A percentile compares a stretch with the other conserved stretches of the same genome.
Evolutionary conservation across 2,329 filamentous ascomycete species (phyloP).

Genomic region (Penicillium polonicum): DNA sequence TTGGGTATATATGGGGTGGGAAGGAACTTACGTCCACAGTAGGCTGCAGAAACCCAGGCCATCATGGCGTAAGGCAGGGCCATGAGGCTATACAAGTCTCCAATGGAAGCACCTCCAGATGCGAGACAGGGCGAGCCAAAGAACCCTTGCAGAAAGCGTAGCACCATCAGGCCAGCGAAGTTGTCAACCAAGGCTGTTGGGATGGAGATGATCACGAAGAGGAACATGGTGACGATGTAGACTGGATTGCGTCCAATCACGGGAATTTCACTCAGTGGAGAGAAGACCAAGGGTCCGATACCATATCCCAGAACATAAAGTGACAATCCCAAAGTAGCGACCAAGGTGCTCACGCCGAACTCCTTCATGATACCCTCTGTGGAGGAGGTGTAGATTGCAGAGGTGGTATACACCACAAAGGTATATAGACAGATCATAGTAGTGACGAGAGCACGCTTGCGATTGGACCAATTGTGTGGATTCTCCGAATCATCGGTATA

Average conservation of each 20-base stretch:
- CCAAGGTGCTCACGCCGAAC: constrained; percentile 30
- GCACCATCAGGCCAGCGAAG: constrained; percentile 62
- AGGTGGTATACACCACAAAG: constrained; percentile 39
- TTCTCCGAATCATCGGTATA: constrained; percentile 27
- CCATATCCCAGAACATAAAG: constrained; percentile 49
- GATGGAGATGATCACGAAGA: constrained; percentile 67
- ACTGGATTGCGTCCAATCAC: constrained; percentile 65
- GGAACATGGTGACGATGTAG: constrained; percentile 65
- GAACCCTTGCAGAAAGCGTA: constrained; percentile 65
- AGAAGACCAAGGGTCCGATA: constrained; percentile 64
- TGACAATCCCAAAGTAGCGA: constrained; percentile 34
- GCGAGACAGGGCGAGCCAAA: constrained; percentile 66
- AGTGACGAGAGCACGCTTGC: constrained; percentile 28
- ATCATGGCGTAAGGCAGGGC: constrained; percentile 60
- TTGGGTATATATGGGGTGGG: no score
- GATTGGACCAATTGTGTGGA: constrained; percentile 36
- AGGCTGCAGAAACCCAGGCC: constrained; percentile 54
- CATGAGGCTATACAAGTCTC: constrained; percentile 53
- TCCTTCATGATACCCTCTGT: constrained; percentile 25
- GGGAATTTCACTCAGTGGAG: constrained; percentile 66
- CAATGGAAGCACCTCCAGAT: constrained; percentile 51
- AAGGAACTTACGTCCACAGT: constrained; percentile 41
- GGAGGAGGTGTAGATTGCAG: constrained; percentile 34
- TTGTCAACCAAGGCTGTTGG: constrained; percentile 63
- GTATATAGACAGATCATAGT: constrained; percentile 35